Conservation (phyloP, 768 basidiomycete species). For the Phallus indusiatus region DNA sequence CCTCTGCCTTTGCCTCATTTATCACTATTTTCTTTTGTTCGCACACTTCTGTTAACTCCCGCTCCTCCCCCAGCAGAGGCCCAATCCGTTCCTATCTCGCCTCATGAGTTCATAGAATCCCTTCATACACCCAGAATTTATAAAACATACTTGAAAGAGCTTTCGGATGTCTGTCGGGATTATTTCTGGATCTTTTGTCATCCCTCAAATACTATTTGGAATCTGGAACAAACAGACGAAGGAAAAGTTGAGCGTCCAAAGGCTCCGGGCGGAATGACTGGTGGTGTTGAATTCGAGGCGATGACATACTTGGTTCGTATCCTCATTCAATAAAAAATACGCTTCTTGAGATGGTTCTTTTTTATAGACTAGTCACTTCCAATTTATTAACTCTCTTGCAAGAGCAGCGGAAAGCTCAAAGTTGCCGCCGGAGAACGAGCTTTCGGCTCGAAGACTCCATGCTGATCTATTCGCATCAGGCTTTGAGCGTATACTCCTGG, state of each 20-base stretch:
- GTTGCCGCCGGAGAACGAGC: conserved; percentile 56
- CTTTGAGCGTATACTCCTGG: conserved; percentile 82
- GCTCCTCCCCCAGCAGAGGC: conserved; percentile 58
- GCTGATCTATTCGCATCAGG: conserved; percentile 84
- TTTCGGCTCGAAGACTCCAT: conserved; percentile 79
- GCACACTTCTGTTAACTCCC: conserved; percentile 63
- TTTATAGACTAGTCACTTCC: conserved; percentile 75
- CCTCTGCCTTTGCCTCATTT: conserved; percentile 65
- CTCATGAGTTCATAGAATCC: conserved; percentile 75
- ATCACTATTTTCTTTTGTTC: conserved; percentile 63
- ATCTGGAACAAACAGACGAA: conserved; percentile 74
- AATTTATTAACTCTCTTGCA: conserved; percentile 74
- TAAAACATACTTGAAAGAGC: conserved; percentile 72
- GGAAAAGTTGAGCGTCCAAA: conserved; percentile 78
- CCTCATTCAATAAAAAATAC: background rate
- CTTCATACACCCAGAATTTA: conserved; percentile 63
- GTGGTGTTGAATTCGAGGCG: conserved; percentile 96
- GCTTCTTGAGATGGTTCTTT: conserved; percentile 9
- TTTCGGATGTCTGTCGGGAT: conserved; percentile 86
- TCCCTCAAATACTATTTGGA: conserved; percentile 87
- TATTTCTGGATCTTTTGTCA: conserved; percentile 98
- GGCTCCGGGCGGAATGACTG: conserved; percentile 97
- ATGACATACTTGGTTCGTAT: conserved; percentile 86
- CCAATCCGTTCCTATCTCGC: conserved; percentile 48
- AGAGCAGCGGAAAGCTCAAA: conserved; percentile 55